Evolutionary conservation across 305 asterid species (phyloP), one percentile per base, ranked within the genome.

Genomic region (Coffea humblotiana): DNA sequence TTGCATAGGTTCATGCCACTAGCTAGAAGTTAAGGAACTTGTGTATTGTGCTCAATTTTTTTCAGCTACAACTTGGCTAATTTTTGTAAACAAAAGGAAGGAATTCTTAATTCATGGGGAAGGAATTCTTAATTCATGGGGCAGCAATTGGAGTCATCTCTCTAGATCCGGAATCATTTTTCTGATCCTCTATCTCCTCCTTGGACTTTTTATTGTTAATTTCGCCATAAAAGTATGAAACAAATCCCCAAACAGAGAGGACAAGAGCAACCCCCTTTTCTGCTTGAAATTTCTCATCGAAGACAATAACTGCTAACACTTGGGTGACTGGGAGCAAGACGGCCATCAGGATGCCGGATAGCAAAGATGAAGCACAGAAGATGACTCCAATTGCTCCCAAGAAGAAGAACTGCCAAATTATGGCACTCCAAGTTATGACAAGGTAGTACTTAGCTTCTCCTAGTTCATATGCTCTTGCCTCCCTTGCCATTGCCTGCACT

Each of bases 391-490:
- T 48, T 21, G 32, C 3, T 51, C 84, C 84, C 15, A 81, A 15
- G 54, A 60, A n/a, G 47, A 7, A 51, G 68, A 32, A 72, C 19
- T 78, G 76, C 48, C 29, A 71, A 3, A 78, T 8, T 2, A 78
- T 65, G 40, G 76, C 76, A 56, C 29, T 45, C 47, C 40, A 72
- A 21, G 56, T 8, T 8, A 78, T 16, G 2, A 82, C 72, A 3
- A 37, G 1, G 71, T 72, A 65, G 73, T 82, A 82, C 0, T 23
- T 82, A 0, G 58, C 7, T 64, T 72, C 64, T 72, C 85, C 85
- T 27, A 77, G 72, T 2, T 73, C 78, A 29, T 40, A 81, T 35
- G 29, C 77, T 76, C 29, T 76, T 76, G 81, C 84, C 21, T 81
- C 84, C 21, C 49, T 21, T 27, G 52, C 49, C 48, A 81, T 75